These are phyloP conservation scores for Daldinia sp. DNA, from an alignment of 2,329 filamentous ascomycete genomes.

Conservation along the genomic window DNA sequence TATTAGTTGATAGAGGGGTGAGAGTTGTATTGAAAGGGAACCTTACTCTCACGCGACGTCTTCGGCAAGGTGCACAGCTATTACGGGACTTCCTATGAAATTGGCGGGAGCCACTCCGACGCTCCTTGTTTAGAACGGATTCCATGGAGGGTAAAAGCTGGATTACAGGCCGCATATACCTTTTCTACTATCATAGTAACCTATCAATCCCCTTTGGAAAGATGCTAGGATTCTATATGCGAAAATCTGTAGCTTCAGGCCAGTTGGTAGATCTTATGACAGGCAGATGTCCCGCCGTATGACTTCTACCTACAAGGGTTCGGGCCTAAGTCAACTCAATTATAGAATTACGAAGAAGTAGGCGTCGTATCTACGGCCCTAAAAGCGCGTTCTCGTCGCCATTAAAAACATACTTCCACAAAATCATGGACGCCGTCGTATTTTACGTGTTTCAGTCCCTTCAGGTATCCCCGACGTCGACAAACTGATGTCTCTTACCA, in stretches of 20 bases:
- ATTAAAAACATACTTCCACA: not conserved
- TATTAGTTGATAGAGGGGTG: not conserved
- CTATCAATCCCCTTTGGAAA: not conserved
- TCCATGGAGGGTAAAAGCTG: not conserved
- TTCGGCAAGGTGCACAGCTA: conserved; percentile 13
- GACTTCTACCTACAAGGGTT: not conserved
- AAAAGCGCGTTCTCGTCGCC: not conserved
- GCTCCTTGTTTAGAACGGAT: conserved; percentile 1
- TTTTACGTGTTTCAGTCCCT: not conserved
- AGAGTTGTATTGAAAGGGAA: not conserved
- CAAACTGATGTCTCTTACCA: not conserved
- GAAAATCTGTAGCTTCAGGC: not conserved
- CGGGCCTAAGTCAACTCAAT: not conserved
- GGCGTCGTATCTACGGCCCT: not conserved
- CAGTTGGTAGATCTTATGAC: not conserved
- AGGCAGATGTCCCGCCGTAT: not conserved
- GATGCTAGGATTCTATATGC: not conserved
- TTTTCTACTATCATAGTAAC: not conserved
- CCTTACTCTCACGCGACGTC: conserved; percentile 26
- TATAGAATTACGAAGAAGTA: no score
- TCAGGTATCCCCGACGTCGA: not conserved
- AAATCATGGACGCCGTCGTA: not conserved
- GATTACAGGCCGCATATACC: not conserved
- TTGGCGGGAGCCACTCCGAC: conserved; percentile 26
- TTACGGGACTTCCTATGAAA: conserved; percentile 38